Conservation (phyloP, 2,329 filamentous ascomycete genomes). For the Colletotrichum sp. region DNA sequence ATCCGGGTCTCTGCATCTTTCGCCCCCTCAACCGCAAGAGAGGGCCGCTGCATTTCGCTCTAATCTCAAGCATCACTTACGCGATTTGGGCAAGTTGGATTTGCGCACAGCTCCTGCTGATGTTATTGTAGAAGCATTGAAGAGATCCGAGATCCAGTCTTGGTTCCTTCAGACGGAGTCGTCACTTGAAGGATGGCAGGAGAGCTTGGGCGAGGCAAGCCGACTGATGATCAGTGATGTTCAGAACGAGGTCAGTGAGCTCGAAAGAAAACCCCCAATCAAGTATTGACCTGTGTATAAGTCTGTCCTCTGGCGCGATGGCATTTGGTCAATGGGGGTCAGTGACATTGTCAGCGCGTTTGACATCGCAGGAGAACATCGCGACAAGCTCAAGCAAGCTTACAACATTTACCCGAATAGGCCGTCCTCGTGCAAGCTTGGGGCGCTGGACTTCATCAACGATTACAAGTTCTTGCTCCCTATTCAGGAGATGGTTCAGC, state of each 20-base stretch:
- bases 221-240: slow-evolving; percentile 47
- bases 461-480: slow-evolving; percentile 36
- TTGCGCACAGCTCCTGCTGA: slow-evolving; percentile 31
- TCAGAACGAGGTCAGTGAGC: slow-evolving; percentile 41
- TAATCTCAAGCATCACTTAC: not conserved
- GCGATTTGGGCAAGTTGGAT: not conserved
- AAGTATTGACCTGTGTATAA: slow-evolving; percentile 16
- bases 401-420: slow-evolving; percentile 46
- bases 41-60: not conserved
- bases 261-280: not conserved
- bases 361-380: slow-evolving; percentile 29
- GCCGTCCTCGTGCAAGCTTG: slow-evolving; percentile 42
- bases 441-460: slow-evolving; percentile 43
- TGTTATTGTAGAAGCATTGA: slow-evolving; percentile 36
- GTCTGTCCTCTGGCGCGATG: slow-evolving; percentile 50
- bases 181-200: slow-evolving; percentile 40
- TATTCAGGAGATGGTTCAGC: slow-evolving; percentile 16
- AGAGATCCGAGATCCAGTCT: slow-evolving; percentile 40
- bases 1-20: slow-evolving; percentile 47
- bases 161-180: slow-evolving; percentile 46
- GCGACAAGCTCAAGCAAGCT: slow-evolving; percentile 36
- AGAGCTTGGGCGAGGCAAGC: slow-evolving; percentile 31
- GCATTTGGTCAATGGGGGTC: slow-evolving; percentile 39
- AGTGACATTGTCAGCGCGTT: slow-evolving; percentile 38
- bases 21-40: slow-evolving; percentile 39